Evolutionary conservation across 2,329 filamentous ascomycete species (phyloP).

Genomic region (Cytospora paraplurivora): DNA sequence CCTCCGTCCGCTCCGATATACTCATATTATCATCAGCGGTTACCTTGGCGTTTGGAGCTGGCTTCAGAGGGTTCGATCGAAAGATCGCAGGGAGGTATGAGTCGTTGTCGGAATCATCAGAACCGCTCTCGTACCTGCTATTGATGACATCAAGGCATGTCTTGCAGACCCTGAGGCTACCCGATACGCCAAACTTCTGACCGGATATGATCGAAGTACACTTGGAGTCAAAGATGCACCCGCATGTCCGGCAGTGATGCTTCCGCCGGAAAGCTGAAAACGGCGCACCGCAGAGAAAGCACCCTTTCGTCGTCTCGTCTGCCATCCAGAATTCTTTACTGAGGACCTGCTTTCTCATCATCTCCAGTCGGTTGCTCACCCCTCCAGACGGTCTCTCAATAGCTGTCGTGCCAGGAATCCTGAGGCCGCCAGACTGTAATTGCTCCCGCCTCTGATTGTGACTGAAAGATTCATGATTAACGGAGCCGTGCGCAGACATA

Average conservation of each 20-base stretch:
- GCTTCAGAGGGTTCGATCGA: conserved; percentile 53
- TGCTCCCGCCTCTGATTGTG: conserved; percentile 49
- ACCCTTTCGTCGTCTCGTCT: conserved; percentile 96
- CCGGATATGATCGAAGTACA: conserved; percentile 92
- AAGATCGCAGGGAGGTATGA: conserved; percentile 68
- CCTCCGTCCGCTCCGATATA: conserved; percentile 46
- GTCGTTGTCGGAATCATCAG: conserved; percentile 83
- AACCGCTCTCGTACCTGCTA: conserved; percentile 81
- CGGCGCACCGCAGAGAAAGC: conserved; percentile 85
- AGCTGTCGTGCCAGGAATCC: conserved; percentile 59
- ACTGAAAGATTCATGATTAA: conserved; percentile 59
- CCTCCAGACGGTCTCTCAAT: conserved; percentile 60
- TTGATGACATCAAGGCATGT: conserved; percentile 91
- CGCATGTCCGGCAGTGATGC: conserved; percentile 93
- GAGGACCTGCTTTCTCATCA: conserved; percentile 82
- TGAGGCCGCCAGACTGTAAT: conserved; percentile 48
- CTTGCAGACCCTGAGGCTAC: conserved; percentile 86
- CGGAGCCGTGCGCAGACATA: conserved; percentile 60
- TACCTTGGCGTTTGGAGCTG: conserved; percentile 40
- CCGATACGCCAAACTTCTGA: conserved; percentile 81
- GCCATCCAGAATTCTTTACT: conserved; percentile 99
- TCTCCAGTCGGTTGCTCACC: conserved; percentile 63
- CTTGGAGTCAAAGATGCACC: conserved; percentile 98
- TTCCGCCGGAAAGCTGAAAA: conserved; percentile 95
- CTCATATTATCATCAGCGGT: conserved; percentile 40